Evolutionary conservation across 129 eudicot species (phyloP), one percentile per base, ranked within the genome.

Genomic region (Mikania micrantha): DNA sequence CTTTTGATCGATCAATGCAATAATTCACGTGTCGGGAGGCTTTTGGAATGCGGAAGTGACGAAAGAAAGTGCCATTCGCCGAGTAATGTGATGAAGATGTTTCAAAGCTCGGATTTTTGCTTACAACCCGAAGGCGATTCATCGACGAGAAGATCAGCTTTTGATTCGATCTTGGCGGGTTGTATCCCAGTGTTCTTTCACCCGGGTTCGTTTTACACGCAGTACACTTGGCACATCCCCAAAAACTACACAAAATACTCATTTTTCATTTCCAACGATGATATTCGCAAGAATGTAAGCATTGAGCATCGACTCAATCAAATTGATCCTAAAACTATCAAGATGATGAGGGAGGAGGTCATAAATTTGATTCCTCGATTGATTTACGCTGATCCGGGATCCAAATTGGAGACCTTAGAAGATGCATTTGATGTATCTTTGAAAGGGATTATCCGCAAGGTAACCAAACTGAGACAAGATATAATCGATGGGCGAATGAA

Each of bases 1-100:
- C 82, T 77, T 75, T 78, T 90, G 41, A 90, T 90, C 4, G 81
- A 77, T 7, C 87, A 90, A 31, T 90, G 97, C 79, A 76, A 49
- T 78, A 58, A 60, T 1, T 77, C 95, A 0, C 59, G 74, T 2
- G 77, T 35, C 16, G 79, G 90, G 28, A 90, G 82, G 71, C 59
- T 82, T 44, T 69, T 90, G 69, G 88, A 90, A 64, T 59, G 42
- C 21, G 42, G 42, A 27, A 13, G 0, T 16, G 65, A 29, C 9
- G 65, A 59, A 16, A 59, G 65, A 8, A 59, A 16, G 42, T 87
- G 95, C 59, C 87, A 77, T 53, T 80, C 85, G 10, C 95, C 97
- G 3, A 76, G 86, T 66, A 90, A 83, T 66, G 90, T 66, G 0
- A 45, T 66, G 71, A 31, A 19, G 4, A 17, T 66, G 71, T 66